These are phyloP conservation scores for Echinosophora koreensis DNA, from an alignment of 306 rosid genomes.

Conservation along the genomic window DNA sequence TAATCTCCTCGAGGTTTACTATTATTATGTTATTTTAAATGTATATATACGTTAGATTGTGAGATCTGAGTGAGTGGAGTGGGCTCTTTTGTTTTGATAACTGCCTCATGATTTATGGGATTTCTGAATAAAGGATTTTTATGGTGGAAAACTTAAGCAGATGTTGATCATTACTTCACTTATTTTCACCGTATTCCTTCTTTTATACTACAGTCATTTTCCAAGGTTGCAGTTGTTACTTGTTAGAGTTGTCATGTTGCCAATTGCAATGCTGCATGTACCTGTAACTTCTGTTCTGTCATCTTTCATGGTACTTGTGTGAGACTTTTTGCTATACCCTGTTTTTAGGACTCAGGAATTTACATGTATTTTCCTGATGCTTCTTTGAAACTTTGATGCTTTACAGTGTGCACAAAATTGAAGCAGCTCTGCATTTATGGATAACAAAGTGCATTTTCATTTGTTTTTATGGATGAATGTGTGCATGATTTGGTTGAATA, in stretches of 20 bases:
- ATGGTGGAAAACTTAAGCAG: not conserved
- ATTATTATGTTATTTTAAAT: constrained; percentile 8
- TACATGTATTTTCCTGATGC: not conserved
- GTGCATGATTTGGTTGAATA: constrained; percentile 10
- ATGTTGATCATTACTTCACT: not conserved
- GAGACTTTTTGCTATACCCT: constrained; percentile 10
- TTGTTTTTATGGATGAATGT: constrained; percentile 20
- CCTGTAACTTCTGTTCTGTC: not conserved
- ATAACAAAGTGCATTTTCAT: not conserved
- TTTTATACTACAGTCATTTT: not conserved
- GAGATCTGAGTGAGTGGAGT: not conserved
- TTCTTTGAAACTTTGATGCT: not conserved
- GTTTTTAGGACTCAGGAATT: not conserved
- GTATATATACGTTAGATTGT: not conserved
- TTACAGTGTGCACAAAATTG: not conserved
- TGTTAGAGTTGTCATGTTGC: not conserved
- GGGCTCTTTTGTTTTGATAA: not conserved
- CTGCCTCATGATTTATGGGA: constrained; percentile 5
- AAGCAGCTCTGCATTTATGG: not conserved
- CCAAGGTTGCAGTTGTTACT: no score
- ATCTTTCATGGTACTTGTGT: not conserved
- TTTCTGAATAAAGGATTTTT: not conserved
- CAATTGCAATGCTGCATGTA: not conserved
- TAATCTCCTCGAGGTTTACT: not conserved
- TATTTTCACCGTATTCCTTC: not conserved